Evolutionary conservation across 371 early-diverging fungal genomes (phyloP), one percentile per base, ranked within the genome.

Genomic region (Syncephalastrum racemosum): DNA sequence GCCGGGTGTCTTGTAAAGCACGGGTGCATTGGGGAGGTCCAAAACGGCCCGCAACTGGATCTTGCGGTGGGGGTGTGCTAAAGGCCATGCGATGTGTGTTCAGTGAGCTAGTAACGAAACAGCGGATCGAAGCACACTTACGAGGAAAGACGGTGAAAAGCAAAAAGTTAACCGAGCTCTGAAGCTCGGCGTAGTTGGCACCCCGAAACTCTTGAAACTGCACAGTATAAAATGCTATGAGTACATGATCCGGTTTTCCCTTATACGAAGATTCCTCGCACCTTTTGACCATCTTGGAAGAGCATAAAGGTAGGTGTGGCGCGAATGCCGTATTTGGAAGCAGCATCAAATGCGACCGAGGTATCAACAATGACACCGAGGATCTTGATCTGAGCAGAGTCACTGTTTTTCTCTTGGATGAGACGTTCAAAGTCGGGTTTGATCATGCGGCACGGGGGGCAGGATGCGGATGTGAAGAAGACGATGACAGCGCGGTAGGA

Each of bases 301-400:
- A 88, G 77, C 64, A 84, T 79, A 82, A 97, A 89, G 39, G 96
- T 94, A 47, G 97, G 97, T 96, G 96, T 95, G 59, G 84, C 87
- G 13, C 81, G 66, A 20, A 91, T 71, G 43, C 68, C 58, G 55
- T 81, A 91, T 20, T 72, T 67, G 8, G 73, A 58, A 31, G 79
- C 79, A 18, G 83, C 81, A 19, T 80, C 80, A 25, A 70, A 65
- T 2, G 85, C 84, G 19, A 77, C 62, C 0, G 73, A 70, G 0
- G 82, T 71, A 60, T 91, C 91, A 20, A 89, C 81, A 23, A 80
- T 81, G 19, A 85, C 84, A 2, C 86, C 91, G 24, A 83, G 67
- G 2, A 89, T 68, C 23, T 66, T 71, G 40, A 77, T 62, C 18
- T 46, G 41, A 3, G 53, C 24, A 42, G 24, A 42, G 22, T 67